Base-by-base conservation (phyloP, 805 yeast species). In the Sugiyamaella chiloensis region DNA sequence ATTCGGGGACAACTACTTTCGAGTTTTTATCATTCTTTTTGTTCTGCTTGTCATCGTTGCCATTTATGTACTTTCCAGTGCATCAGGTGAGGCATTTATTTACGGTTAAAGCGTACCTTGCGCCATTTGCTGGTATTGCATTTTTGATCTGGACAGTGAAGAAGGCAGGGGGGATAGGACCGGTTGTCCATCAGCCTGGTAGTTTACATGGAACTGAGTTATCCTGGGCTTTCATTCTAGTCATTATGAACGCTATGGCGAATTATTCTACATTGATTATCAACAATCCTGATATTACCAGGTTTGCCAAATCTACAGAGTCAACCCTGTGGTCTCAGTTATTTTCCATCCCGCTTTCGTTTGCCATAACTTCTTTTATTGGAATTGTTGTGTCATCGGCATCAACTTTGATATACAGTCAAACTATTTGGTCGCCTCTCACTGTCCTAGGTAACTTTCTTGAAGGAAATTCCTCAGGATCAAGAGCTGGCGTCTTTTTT, bases 281-380 rank as follows among this genome's bases (percentile, higher is more conserved):
- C 46, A 88, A 88, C 67, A 86, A 93, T n/a, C 95, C 96, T 1
- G 96, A 88, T 71, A 87, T 88, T 65, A 76, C 95, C 20, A 79
- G 96, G 65, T 83, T 87, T 67, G 84, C 95, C 7, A 76, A 73
- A 53, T 80, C 79, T 17, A 72, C 75, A 44, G 63, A 58, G 37
- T 69, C 78, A 16, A 73, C 83, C 2, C 59, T 71, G n/a, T 71
- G 74, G 64, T 75, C 87, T 1, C 88, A 82, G 64, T 58, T 60
- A 4, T 59, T 84, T 34, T 72, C 91, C 1, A 79, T 89, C 52
- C 96, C 96, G 29, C 50, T 85, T 17, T 78, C 87, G 57, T 88
- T 87, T 67, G 83, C 89, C 4, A 59, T 87, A 50, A 88, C 95
- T 29, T 83, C 95, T 3, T 73, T 89, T 55, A 82, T 89, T 61